Percentiles rank a stretch among this genome's conserved stretches.
Conservation (phyloP, 2,329 filamentous ascomycete species). For the Bipolaris cookei region DNA sequence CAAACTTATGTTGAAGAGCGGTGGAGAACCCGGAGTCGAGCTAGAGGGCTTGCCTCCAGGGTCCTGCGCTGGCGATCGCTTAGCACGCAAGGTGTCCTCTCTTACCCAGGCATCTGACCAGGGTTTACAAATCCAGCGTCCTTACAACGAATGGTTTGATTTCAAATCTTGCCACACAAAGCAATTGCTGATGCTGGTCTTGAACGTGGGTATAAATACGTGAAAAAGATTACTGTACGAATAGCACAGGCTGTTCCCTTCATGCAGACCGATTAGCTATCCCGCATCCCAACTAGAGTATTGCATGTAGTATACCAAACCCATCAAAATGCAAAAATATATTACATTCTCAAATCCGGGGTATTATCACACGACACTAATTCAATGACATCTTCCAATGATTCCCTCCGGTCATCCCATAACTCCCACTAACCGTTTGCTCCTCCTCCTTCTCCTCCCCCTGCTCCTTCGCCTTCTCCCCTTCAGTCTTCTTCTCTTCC, state of each 20-base stretch:
- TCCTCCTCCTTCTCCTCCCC: constrained; percentile 22
- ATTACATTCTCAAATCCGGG: not conserved
- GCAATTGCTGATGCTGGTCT: not conserved
- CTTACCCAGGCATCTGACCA: constrained; percentile 13
- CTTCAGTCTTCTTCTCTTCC: constrained; percentile 9
- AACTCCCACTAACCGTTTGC: constrained; percentile 43
- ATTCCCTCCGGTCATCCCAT: constrained; percentile 41
- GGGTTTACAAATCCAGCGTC: constrained; percentile 35
- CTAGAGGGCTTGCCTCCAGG: constrained; percentile 23
- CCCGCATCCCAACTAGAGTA: not conserved
- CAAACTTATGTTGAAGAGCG: constrained; percentile 20
- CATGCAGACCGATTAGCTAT: not conserved
- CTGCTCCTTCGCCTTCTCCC: constrained; percentile 7
- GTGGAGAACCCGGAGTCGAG: constrained; percentile 22
- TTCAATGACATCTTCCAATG: constrained; percentile 41
- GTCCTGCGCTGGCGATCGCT: constrained; percentile 31
- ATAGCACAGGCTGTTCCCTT: not conserved
- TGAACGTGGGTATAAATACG: not conserved
- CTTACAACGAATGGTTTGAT: not conserved
- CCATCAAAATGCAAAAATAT: not conserved
- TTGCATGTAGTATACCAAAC: not conserved
- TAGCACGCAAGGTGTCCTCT: constrained; percentile 44
- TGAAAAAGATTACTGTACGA: not conserved
- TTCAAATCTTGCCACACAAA: not conserved
- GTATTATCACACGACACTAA: constrained; percentile 4